A percentile compares a stretch with the other conserved stretches of the same genome.
These are phyloP conservation scores for Coniochaeta ligniaria DNA, from an alignment of 2,329 filamentous ascomycete genomes.

Conservation along the genomic window DNA sequence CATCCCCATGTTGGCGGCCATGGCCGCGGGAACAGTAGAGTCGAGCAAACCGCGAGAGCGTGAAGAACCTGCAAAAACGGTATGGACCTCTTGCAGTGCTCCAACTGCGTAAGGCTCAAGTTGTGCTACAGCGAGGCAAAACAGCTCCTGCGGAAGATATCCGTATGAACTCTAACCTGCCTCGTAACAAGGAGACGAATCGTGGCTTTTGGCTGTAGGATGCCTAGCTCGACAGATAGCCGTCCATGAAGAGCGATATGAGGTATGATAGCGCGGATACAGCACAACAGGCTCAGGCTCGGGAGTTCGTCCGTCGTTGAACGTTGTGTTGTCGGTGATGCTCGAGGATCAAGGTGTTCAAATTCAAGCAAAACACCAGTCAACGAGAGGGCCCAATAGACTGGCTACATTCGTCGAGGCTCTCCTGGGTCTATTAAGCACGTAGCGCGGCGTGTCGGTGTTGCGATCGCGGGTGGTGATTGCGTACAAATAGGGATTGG, in stretches of 20 bases:
- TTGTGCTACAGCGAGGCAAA: neutral
- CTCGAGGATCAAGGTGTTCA: neutral
- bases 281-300: neutral
- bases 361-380: neutral
- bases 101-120: neutral
- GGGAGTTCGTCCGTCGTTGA: neutral
- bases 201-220: neutral
- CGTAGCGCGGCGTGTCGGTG: neutral
- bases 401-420: neutral
- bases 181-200: neutral
- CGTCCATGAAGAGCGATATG: neutral
- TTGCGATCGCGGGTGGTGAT: neutral
- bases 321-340: neutral
- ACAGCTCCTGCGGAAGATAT: neutral
- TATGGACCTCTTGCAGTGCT: neutral
- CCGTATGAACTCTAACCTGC: neutral
- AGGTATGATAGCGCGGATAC: neutral
- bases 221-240: neutral
- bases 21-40: constrained; percentile 32
- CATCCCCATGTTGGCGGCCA: constrained; percentile 57
- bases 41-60: constrained; percentile 6
- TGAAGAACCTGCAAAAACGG: neutral
- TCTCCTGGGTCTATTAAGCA: neutral
- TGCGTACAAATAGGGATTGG: neutral
- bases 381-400: neutral